Evolutionary conservation across 1,139 yeast genomes (phyloP), one percentile per base, ranked within the genome.

Genomic region (Nadsonia starkeyi-henricii): DNA sequence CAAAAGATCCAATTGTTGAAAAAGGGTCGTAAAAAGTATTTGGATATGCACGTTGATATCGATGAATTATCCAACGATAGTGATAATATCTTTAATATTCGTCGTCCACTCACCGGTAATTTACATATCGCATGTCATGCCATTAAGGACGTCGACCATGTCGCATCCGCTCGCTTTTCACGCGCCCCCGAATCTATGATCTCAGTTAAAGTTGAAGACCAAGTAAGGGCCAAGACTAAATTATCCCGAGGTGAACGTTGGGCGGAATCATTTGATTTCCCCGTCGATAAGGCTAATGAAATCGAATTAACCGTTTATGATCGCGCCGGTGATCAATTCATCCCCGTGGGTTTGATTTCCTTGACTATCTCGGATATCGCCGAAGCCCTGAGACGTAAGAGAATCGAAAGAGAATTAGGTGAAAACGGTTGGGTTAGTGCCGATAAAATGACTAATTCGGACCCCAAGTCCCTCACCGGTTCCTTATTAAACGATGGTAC

Each of bases 291-390:
- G 62, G 96, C 95, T 26, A 85, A 89, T 61, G 98, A 91, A 67
- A 73, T 89, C 46, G 96, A 89, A 58, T 71, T 91, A 52, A 78
- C 89, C 1, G 86, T 91, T 4, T 86, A 82, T 63, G 98, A 91
- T 63, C 81, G 81, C 57, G 68, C 75, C 30, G 71, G 75, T 15
- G 84, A 84, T 45, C 75, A 73, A 48, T 74, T 73, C 45, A 78
- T 83, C 5, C 97, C 98, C 0, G 95, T 91, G n/a, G 98, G 95
- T 2, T 73, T 91, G 43, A 78, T 85, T 58, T 91, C 97, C 97
- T 75, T 89, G 41, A 74, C 91, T 43, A 73, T 91, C 41, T 80
- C 94, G 3, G 98, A 91, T 63, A 76, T 91, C 47, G 88, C 94
- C 1, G 98, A 91, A 67, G 97, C 91, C 55, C 74, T 91, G 50